Evolutionary conservation across 164 flowering plant genomes (phyloP).

Genomic region (Liriodendron chinense): DNA sequence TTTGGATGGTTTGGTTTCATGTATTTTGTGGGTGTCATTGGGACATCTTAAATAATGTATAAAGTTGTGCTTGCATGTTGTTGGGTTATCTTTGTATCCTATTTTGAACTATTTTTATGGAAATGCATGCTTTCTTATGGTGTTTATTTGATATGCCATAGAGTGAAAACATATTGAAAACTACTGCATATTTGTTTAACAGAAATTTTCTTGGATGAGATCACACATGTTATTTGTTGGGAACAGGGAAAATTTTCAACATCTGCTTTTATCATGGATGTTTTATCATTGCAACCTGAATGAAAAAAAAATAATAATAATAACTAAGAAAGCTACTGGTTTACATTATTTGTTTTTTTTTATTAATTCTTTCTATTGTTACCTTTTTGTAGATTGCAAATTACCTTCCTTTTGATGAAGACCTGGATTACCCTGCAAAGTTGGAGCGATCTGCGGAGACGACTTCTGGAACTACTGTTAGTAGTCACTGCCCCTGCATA

Average conservation of each 20-base stretch:
- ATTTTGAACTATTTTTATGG: not conserved
- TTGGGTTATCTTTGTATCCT: not conserved
- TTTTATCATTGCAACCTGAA: not conserved
- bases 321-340: not conserved
- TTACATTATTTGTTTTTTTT: too few relatives aligned
- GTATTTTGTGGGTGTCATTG: not conserved
- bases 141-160: not conserved
- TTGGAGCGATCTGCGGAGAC: constrained; percentile 59
- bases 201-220: not conserved
- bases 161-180: not conserved
- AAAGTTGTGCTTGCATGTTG: not conserved
- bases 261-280: too few relatives aligned
- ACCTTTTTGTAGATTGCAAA: constrained; percentile 68
- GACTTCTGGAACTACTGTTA: constrained; percentile 42
- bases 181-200: not conserved
- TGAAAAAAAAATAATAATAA: not conserved
- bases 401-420: constrained; percentile 81
- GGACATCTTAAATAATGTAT: not conserved
- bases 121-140: not conserved
- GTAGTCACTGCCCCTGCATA: constrained; percentile 29
- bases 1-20: not conserved
- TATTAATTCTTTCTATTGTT: constrained; percentile 1
- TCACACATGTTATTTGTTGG: not conserved
- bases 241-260: too few relatives aligned
- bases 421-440: constrained; percentile 91